Evolutionary conservation across 441 rosid species (phyloP), one percentile per base, ranked within the genome.

Genomic region (Jatropha podagrica): DNA sequence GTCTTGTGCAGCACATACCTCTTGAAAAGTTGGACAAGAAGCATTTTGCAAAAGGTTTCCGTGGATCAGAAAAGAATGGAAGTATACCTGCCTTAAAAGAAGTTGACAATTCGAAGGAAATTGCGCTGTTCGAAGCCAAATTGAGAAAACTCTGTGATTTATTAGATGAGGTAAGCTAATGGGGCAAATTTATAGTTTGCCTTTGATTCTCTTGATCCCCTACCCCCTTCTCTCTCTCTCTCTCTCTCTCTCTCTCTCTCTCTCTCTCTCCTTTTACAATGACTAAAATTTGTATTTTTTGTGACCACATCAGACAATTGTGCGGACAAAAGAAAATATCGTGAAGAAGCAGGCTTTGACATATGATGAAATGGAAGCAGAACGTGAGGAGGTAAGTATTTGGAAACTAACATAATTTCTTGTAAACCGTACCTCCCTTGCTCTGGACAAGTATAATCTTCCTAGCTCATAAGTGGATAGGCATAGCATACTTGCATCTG

Each of bases 291-390:
- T 64, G 14, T 61, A 68, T 65, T 66, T 27, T 61, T 74, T 79
- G 61, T 78, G 60, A 59, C 67, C 51, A 68, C 72, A 37, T 75
- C 83, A 96, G 99, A 88, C 87, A 62, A 92, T 90, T 77, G 89
- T 78, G 65, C 85, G 82, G 68, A 94, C 99, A 69, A 90, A 89
- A 75, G 91, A 94, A 79, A 94, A 96, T 85, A 78, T 96, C 55
- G 93, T 88, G 78, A 96, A 96, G 94, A 96, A 92, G 86, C 98
- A 96, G 81, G 97, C 98, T 9, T 75, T 92, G 88, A 92, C 95
- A 0, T 96, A 90, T 46, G 98, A 96, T 82, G 99, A 96, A 86
- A 94, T 94, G 91, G 98, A 94, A 80, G 95, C 90, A 77, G 99
- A 96, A 76, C 97, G 97, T 9, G 97, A 92, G 84, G 99, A 92